Conservation (phyloP, 352 stramenopile species). For the Phytophthora niederhauseri region DNA sequence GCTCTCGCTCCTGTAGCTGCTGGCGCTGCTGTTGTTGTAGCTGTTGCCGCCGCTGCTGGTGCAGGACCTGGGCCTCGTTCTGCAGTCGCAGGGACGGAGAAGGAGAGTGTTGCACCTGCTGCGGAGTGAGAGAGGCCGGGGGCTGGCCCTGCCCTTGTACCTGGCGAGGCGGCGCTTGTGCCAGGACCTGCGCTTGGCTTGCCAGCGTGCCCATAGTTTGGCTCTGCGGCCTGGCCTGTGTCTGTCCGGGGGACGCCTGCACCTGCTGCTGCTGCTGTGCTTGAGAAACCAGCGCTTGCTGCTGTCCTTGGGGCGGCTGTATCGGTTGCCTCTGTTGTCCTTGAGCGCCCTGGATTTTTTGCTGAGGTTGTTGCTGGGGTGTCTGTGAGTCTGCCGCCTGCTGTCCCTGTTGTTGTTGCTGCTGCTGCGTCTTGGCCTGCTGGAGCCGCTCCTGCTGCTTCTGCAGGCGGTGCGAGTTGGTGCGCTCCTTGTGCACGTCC, state of each 20-base stretch:
- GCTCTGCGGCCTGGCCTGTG: conserved; percentile 6
- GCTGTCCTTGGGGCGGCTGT: neutral
- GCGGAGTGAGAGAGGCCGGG: conserved; percentile 2
- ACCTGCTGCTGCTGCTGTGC: neutral
- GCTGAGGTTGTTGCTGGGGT: conserved; percentile 15
- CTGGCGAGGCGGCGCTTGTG: conserved; percentile 12
- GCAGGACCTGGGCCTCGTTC: conserved; percentile 12
- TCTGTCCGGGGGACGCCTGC: conserved; percentile 1
- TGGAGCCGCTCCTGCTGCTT: conserved; percentile 56
- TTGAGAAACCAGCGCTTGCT: neutral
- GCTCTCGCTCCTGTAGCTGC: conserved; percentile 8
- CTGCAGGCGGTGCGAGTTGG: conserved; percentile 76
- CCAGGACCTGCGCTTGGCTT: conserved; percentile 9
- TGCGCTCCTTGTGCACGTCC: conserved; percentile 86
- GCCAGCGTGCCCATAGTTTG: conserved; percentile 4
- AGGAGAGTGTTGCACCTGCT: neutral
- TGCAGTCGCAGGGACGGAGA: conserved; percentile 6
- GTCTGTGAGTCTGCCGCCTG: conserved; percentile 8
- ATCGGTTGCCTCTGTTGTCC: neutral
- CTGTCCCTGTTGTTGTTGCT: neutral
- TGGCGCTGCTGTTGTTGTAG: conserved; percentile 11
- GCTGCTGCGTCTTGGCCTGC: conserved; percentile 35
- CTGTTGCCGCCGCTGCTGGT: conserved; percentile 12
- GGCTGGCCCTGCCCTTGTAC: conserved; percentile 14
- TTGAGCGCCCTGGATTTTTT: neutral